These are phyloP conservation scores for Biancaea sappan DNA, from an alignment of 306 rosid genomes.

Conservation along the genomic window DNA sequence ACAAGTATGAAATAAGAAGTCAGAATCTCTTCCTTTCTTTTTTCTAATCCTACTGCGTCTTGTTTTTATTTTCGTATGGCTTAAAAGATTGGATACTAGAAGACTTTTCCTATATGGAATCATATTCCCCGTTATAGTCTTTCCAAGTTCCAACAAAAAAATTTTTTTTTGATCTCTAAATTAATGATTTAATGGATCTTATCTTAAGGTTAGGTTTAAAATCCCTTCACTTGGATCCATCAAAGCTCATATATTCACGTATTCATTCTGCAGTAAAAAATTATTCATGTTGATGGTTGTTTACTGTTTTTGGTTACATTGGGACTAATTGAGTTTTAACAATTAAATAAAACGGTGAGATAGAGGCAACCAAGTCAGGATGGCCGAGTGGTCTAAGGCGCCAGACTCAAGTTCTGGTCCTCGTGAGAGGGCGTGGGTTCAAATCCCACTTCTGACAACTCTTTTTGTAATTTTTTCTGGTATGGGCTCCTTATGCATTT, in stretches of 20 bases:
- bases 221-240: background rate
- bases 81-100: background rate
- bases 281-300: too few species aligned
- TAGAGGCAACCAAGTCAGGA: constrained; percentile 29
- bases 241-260: background rate
- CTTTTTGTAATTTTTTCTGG: background rate
- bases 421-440: constrained; percentile 49
- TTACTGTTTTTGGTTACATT: too few species aligned
- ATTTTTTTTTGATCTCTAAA: too few species aligned
- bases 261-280: background rate
- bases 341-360: too few species aligned
- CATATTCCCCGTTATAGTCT: too few species aligned
- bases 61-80: background rate
- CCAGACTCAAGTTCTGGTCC: constrained; percentile 50
- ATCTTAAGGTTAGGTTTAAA: background rate
- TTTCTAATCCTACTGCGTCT: background rate
- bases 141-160: too few species aligned
- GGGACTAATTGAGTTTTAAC: too few species aligned
- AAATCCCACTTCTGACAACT: constrained; percentile 48
- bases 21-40: background rate
- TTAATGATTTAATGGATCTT: background rate
- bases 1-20: background rate
- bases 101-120: background rate
- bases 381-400: constrained; percentile 49
- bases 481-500: background rate